Evolutionary conservation across 1,284 basidiomycete genomes (phyloP).

Genomic region (Ceratobasidium sp.): DNA sequence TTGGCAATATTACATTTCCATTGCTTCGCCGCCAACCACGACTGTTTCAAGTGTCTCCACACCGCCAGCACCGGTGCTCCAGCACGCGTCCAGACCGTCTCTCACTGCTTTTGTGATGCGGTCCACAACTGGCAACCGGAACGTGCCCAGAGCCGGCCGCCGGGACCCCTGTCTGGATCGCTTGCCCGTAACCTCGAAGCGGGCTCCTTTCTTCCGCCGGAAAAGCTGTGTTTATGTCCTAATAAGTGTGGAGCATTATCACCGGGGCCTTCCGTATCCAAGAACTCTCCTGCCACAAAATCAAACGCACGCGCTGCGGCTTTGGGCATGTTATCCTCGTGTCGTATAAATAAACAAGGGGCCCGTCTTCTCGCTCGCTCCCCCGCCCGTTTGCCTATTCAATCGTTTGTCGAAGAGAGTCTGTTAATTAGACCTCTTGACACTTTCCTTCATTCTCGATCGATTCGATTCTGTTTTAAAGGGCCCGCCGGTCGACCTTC

Average conservation of each 20-base stretch:
- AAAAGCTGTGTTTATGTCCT: not conserved
- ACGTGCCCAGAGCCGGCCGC: too few species aligned
- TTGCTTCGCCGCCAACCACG: too few species aligned
- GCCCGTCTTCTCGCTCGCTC: not conserved
- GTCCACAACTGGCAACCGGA: too few species aligned
- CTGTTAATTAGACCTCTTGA: not conserved
- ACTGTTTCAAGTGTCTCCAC: too few species aligned
- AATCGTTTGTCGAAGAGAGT: not conserved
- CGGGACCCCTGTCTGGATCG: too few species aligned
- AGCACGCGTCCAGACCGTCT: too few species aligned
- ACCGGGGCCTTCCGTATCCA: not conserved
- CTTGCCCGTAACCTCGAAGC: too few species aligned
- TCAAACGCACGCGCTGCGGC: not conserved
- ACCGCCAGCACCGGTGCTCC: too few species aligned
- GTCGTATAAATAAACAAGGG: not conserved
- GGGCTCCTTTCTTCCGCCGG: not conserved
- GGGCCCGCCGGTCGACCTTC: not conserved
- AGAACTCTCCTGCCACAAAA: not conserved
- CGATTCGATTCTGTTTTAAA: not conserved
- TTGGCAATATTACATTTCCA: too few species aligned
- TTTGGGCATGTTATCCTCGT: too few species aligned
- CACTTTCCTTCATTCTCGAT: not conserved
- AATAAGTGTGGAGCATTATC: too few species aligned
- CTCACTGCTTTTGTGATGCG: too few species aligned
- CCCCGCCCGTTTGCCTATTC: not conserved